Evolutionary conservation across 2,329 filamentous ascomycete species (phyloP).

Genomic region (Sporothrix schenckii): DNA sequence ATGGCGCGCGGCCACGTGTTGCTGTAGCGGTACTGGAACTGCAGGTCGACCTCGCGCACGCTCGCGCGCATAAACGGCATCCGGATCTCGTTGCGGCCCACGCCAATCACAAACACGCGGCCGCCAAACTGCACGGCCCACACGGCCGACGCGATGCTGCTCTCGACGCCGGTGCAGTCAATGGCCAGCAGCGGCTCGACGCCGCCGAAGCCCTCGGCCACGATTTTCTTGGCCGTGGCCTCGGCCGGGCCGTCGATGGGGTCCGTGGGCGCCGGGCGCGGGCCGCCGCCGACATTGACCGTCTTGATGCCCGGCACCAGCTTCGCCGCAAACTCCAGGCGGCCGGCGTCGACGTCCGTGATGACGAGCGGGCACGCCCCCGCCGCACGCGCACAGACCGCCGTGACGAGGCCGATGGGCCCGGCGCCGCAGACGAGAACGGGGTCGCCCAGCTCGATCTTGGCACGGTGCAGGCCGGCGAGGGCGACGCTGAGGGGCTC

Average conservation of each 20-base stretch:
- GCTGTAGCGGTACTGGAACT: slow-evolving; percentile 95
- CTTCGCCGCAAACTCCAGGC: slow-evolving; percentile 81
- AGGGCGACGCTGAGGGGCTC: slow-evolving; percentile 90
- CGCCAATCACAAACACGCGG: slow-evolving; percentile 95
- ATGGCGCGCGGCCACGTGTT: slow-evolving; percentile 97
- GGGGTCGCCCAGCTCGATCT: slow-evolving; percentile 79
- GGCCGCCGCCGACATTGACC: slow-evolving; percentile 66
- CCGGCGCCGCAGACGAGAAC: slow-evolving; percentile 90
- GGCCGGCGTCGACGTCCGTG: slow-evolving; percentile 88
- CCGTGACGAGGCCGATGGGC: slow-evolving; percentile 87
- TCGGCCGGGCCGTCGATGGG: slow-evolving; percentile 61
- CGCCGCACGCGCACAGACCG: slow-evolving; percentile 81
- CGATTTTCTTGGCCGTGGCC: slow-evolving; percentile 69
- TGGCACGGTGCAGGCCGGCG: slow-evolving; percentile 81
- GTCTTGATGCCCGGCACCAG: slow-evolving; percentile 79
- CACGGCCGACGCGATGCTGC: slow-evolving; percentile 81
- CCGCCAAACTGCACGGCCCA: slow-evolving; percentile 93
- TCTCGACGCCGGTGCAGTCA: slow-evolving; percentile 95
- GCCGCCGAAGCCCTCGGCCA: slow-evolving; percentile 69
- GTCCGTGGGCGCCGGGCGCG: not conserved
- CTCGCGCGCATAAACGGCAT: slow-evolving; percentile 94
- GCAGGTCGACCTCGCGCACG: slow-evolving; percentile 88
- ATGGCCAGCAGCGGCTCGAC: slow-evolving; percentile 80
- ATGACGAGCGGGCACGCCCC: slow-evolving; percentile 90
- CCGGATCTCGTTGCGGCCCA: slow-evolving; percentile 92